Conservation (phyloP, 2,329 filamentous ascomycete genomes). For the Exophiala mesophila region DNA sequence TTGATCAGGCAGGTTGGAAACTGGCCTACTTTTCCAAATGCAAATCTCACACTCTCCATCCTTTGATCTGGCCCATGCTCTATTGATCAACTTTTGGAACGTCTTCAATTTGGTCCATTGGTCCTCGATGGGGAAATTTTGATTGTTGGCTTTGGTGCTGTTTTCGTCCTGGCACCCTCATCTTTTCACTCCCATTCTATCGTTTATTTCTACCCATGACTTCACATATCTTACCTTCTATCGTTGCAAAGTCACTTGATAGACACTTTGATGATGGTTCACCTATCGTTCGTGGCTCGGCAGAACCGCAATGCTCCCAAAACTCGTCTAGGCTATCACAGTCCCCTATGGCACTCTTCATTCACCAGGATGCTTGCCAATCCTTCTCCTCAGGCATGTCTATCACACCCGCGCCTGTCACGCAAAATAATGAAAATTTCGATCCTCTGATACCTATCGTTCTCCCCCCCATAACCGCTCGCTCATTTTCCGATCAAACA, state of each 20-base stretch:
- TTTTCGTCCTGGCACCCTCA: constrained; percentile 14
- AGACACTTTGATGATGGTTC: constrained; percentile 14
- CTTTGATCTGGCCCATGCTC: too few species aligned
- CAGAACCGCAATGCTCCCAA: constrained; percentile 6
- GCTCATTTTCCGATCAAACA: neutral
- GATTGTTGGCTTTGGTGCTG: constrained; percentile 24
- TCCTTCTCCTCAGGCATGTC: constrained; percentile 16
- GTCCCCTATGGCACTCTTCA: constrained; percentile 11
- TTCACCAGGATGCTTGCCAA: constrained; percentile 12
- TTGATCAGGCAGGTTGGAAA: too few species aligned
- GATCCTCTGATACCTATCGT: neutral
- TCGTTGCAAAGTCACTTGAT: constrained; percentile 18
- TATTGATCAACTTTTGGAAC: constrained; percentile 24
- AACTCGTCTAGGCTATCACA: too few species aligned
- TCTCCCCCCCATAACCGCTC: neutral
- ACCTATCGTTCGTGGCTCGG: constrained; percentile 9
- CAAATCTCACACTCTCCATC: too few species aligned
- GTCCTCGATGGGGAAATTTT: constrained; percentile 20
- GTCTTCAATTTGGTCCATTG: constrained; percentile 19
- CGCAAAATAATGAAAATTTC: constrained; percentile 14
- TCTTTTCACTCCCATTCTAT: constrained; percentile 12
- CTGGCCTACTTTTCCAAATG: too few species aligned
- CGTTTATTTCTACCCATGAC: constrained; percentile 20
- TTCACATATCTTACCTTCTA: constrained; percentile 17
- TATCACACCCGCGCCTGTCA: constrained; percentile 8